Percentiles rank a stretch among this genome's conserved stretches.
Conservation (phyloP, 1,139 yeast genomes). For the Taphrina flavorubra region DNA sequence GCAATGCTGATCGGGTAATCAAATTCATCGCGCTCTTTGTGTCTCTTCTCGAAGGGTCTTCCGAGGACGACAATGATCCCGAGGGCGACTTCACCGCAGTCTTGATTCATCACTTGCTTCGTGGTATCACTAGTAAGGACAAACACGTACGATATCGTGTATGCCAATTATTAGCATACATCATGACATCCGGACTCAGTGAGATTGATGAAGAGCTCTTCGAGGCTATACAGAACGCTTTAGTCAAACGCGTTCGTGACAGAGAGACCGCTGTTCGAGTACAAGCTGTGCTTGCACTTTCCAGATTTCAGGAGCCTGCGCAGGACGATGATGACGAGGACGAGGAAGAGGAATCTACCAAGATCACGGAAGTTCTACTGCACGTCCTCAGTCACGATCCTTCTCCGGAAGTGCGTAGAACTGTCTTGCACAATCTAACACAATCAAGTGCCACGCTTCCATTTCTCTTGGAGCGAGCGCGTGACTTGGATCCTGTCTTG, state of each 20-base stretch:
- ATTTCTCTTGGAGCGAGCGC: conserved; percentile 74
- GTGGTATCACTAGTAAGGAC: conserved; percentile 79
- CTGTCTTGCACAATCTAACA: conserved; percentile 73
- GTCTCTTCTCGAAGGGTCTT: conserved; percentile 38
- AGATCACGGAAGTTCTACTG: conserved; percentile 57
- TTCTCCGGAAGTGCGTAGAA: conserved; percentile 86
- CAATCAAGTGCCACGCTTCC: conserved; percentile 64
- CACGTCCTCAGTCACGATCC: conserved; percentile 74
- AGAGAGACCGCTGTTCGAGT: conserved; percentile 78
- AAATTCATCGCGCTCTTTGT: conserved; percentile 57
- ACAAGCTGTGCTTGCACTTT: conserved; percentile 80
- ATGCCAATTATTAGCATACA: conserved; percentile 74
- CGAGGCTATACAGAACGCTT: conserved; percentile 64
- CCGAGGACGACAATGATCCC: conserved; percentile 31
- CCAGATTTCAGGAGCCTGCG: conserved; percentile 73
- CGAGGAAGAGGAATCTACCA: conserved; percentile 54
- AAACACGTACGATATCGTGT: conserved; percentile 79
- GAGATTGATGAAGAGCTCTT: conserved; percentile 78
- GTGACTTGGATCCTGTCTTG: conserved; percentile 75
- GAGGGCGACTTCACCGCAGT: conserved; percentile 61
- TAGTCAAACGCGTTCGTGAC: conserved; percentile 72
- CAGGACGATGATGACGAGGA: conserved; percentile 53
- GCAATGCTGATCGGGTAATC: conserved; percentile 76
- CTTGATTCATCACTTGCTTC: conserved; percentile 67
- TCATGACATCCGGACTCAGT: conserved; percentile 70